Evolutionary conservation across 768 basidiomycete genomes (phyloP).

Genomic region (Leccinum subtestaceum): DNA sequence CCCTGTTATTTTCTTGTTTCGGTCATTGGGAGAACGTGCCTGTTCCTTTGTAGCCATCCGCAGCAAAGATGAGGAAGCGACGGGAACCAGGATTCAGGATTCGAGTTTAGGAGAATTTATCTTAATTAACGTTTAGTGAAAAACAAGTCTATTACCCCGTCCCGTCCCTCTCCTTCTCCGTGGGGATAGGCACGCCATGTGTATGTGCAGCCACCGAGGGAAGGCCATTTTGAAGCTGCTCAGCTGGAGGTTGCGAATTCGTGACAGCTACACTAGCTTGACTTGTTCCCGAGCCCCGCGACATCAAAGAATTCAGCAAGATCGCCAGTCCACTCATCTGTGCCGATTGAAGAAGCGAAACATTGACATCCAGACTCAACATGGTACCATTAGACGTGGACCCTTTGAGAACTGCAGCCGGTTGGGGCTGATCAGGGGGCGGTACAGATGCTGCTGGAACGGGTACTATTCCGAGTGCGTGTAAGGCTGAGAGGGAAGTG

Average conservation of each 20-base stretch:
- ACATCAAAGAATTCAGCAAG: constrained; percentile 69
- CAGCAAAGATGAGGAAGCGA: neutral
- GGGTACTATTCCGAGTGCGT: constrained; percentile 71
- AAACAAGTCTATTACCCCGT: constrained; percentile 24
- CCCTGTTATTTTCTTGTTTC: neutral
- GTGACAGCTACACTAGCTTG: constrained; percentile 14
- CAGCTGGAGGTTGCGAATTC: constrained; percentile 9
- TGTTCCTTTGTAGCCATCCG: neutral
- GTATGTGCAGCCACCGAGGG: constrained; percentile 7
- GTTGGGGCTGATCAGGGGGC: constrained; percentile 55
- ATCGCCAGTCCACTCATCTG: constrained; percentile 76
- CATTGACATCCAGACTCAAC: constrained; percentile 76
- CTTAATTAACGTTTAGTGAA: constrained; percentile 7
- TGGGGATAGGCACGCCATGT: constrained; percentile 4
- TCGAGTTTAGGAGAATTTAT: constrained; percentile 4
- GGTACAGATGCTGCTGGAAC: constrained; percentile 55
- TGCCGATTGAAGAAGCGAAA: constrained; percentile 65
- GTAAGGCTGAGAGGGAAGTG: constrained; percentile 51
- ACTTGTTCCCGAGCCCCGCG: constrained; percentile 35
- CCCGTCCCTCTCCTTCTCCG: constrained; percentile 20
- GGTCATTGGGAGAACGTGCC: neutral
- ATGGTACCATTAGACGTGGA: constrained; percentile 69
- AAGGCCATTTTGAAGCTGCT: constrained; percentile 18
- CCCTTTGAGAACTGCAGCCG: constrained; percentile 73
- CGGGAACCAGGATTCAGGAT: neutral